Percentiles rank a stretch among this genome's conserved stretches.
These are phyloP conservation scores for Epicoccum nigrum DNA, from an alignment of 2,329 filamentous ascomycete genomes.

Conservation along the genomic window DNA sequence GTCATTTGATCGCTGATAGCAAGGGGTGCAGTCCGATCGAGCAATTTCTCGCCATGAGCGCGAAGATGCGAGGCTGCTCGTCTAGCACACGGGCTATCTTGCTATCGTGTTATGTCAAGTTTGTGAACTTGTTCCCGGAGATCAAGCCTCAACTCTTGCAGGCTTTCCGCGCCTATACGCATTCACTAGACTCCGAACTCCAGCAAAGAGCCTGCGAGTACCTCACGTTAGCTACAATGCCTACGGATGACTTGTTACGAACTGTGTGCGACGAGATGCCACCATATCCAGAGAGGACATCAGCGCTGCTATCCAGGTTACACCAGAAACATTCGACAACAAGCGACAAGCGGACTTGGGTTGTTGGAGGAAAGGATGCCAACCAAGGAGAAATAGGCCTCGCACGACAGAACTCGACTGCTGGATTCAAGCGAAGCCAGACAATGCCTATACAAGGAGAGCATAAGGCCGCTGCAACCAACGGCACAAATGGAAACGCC, in stretches of 20 bases:
- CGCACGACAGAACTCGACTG: conserved; percentile 66
- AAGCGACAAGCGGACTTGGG: conserved; percentile 95
- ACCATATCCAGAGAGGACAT: conserved; percentile 92
- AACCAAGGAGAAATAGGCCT: conserved; percentile 86
- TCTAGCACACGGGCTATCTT: conserved; percentile 92
- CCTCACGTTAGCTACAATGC: conserved; percentile 79
- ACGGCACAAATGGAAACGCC: conserved; percentile 57
- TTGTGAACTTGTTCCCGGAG: conserved; percentile 96
- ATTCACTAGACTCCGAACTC: conserved; percentile 91
- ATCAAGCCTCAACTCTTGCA: conserved; percentile 94
- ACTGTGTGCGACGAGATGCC: conserved; percentile 99
- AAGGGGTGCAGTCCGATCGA: conserved; percentile 94
- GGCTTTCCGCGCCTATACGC: conserved; percentile 90
- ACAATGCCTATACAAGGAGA: conserved; percentile 57
- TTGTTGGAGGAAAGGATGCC: conserved; percentile 95
- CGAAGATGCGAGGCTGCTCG: conserved; percentile 87
- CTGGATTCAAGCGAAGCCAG: conserved; percentile 85
- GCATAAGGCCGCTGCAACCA: conserved; percentile 33
- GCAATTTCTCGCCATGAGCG: conserved; percentile 90
- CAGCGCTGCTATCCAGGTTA: conserved; percentile 85
- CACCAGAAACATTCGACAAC: conserved; percentile 94
- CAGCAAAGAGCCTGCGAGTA: conserved; percentile 98
- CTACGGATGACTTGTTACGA: conserved; percentile 87
- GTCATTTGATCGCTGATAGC: conserved; percentile 92
- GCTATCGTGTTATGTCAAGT: conserved; percentile 94